Percentiles rank a stretch among this genome's conserved stretches.
Conservation (phyloP, 805 yeast species). For the Hanseniaspora jakobsenii region DNA sequence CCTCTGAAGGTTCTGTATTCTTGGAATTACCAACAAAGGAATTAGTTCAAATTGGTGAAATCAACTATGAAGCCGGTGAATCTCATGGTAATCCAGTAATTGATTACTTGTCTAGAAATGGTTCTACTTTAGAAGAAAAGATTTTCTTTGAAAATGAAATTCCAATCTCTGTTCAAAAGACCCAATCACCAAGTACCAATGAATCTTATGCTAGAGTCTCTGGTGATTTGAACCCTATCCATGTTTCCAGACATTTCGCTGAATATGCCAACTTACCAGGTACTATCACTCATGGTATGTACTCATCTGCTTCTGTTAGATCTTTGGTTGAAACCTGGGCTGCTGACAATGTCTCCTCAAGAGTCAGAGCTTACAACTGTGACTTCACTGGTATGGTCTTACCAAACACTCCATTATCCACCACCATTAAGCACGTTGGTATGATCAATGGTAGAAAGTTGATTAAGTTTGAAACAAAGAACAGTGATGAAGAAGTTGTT, state of each 20-base stretch:
- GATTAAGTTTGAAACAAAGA: constrained; percentile 78
- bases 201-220: constrained; percentile 95
- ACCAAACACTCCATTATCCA: constrained; percentile 82
- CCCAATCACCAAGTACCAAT: constrained; percentile 86
- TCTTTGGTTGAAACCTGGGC: constrained; percentile 96
- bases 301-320: constrained; percentile 89
- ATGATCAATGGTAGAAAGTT: constrained; percentile 99
- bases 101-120: constrained; percentile 84
- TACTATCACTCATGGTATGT: constrained; percentile 98
- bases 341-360: constrained; percentile 88
- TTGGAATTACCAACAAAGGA: constrained; percentile 89
- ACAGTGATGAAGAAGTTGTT: constrained; percentile 70
- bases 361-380: constrained; percentile 90
- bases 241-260: constrained; percentile 90
- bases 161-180: constrained; percentile 53
- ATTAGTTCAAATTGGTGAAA: constrained; percentile 67
- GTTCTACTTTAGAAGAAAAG: constrained; percentile 89
- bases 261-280: constrained; percentile 89
- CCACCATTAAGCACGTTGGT: constrained; percentile 88
- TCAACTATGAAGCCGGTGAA: constrained; percentile 78
- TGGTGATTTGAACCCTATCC: constrained; percentile 97
- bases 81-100: constrained; percentile 96
- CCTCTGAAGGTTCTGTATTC: constrained; percentile 72
- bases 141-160: constrained; percentile 79
- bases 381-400: constrained; percentile 92